These are phyloP conservation scores for Petunia hybrid DNA, from an alignment of 305 asterid species.

Conservation along the genomic window DNA sequence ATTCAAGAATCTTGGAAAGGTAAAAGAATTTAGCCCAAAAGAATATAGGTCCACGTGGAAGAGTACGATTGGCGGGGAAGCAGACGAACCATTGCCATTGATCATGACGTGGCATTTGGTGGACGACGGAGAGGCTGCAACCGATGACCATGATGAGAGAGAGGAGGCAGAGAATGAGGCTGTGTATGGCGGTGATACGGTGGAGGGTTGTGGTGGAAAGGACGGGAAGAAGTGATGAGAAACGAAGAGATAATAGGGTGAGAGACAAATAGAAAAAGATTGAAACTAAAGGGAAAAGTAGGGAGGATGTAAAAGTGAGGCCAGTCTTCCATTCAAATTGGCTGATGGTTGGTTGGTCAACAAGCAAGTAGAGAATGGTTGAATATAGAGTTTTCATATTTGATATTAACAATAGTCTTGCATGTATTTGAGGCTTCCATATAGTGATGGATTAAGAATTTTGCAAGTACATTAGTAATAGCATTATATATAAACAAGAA, in stretches of 20 bases:
- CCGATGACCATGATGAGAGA: conserved; percentile 72
- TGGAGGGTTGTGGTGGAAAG: conserved; percentile 59
- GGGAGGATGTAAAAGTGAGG: conserved; percentile 63
- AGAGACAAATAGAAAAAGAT: conserved; percentile 63
- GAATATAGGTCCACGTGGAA: conserved; percentile 68
- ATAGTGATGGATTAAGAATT: not conserved
- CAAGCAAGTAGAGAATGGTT: conserved; percentile 59
- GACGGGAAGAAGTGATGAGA: conserved; percentile 40
- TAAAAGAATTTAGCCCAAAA: conserved; percentile 88
- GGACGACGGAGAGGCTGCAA: conserved; percentile 67
- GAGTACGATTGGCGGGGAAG: conserved; percentile 62
- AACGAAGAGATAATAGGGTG: conserved; percentile 54
- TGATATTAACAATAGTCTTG: not conserved
- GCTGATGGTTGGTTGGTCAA: conserved; percentile 68
- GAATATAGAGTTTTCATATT: conserved; percentile 44
- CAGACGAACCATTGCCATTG: conserved; percentile 65
- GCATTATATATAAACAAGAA: too few relatives aligned
- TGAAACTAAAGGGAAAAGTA: conserved; percentile 53
- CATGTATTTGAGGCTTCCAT: not conserved
- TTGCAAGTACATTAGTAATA: too few relatives aligned
- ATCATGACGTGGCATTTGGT: conserved; percentile 57
- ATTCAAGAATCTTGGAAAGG: conserved; percentile 77
- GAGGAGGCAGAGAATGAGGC: conserved; percentile 69
- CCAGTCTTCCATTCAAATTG: conserved; percentile 68
- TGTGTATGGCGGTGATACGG: conserved; percentile 72